Base-by-base conservation (phyloP, 176 grass and related monocot genomes). In the Oryza nivara region DNA sequence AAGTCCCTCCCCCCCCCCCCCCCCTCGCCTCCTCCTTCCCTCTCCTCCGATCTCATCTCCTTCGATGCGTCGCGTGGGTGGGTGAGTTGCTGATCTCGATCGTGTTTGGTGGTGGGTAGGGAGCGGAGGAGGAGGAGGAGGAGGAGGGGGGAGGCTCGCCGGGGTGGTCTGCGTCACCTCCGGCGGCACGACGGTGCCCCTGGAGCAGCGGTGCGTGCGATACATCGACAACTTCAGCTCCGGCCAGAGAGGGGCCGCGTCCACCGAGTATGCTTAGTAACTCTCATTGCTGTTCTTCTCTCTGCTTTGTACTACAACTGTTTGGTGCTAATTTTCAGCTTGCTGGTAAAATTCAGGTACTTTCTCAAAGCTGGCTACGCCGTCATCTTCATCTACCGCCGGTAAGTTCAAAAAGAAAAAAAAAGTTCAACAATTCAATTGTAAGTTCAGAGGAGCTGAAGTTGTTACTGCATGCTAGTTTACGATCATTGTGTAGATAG, bases 191-290 rank as follows among this genome's bases (percentile, higher is more conserved):
- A 97, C 95, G 35, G 92, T 97, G 78, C 95, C 95, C 9, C 85
- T 97, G 61, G 92, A 97, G 90, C 92, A 95, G 72, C 82, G 95
- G 23, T 97, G 95, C 72, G 95, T 97, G 51, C 90, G 92, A 6
- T 97, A 93, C 79, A 95, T 97, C 75, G 92, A 97, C 79, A 95
- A 97, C 74, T 97, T 95, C 71, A 90, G 89, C 79, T 98, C 95
- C 61, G 95, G 95, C 20, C 67, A 98, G 80, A 83, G 92, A 15
- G 95, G 95, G 76, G 89, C 95, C 0, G 76, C 92, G 19, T 93
- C 95, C 4, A 93, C 95, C 8, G 95, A 98, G 91, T 98, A 93
- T 3, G 15, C 51, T 8, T 41, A 41, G n/a, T n/a, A n/a, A n/a
- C 4, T 65, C 61, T n/a, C 74, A 2, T 80, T 68, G 41, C 26